Evolutionary conservation across 495 filamentous ascomycete genomes (phyloP).

Genomic region (Penicillium paradoxum): DNA sequence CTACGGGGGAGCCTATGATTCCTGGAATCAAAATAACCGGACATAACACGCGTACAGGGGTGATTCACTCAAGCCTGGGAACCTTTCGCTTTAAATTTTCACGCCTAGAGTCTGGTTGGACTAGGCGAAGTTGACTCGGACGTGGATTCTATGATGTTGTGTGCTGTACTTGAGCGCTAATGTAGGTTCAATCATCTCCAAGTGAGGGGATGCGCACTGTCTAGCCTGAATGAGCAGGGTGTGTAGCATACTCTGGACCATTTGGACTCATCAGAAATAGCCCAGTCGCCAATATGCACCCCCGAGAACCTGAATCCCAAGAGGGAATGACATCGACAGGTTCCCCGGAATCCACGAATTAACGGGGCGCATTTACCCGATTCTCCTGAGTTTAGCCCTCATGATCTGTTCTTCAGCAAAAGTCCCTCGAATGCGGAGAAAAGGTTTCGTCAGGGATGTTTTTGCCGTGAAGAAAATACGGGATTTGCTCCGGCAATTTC

Average conservation of each 20-base stretch:
- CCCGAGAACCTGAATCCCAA: background rate
- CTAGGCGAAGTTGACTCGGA: background rate
- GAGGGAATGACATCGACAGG: background rate
- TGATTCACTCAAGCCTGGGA: too few species aligned
- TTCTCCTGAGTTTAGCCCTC: constrained; percentile 10
- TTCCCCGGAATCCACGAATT: constrained; percentile 3
- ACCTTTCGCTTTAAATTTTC: background rate
- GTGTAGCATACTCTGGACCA: background rate
- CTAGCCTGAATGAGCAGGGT: background rate
- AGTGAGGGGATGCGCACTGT: background rate
- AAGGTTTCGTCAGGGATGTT: constrained; percentile 1
- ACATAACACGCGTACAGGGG: too few species aligned
- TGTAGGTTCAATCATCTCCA: background rate
- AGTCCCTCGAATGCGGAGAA: background rate
- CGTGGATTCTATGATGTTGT: background rate
- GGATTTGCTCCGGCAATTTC: constrained; percentile 5
- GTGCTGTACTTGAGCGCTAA: background rate
- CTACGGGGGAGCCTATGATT: too few species aligned
- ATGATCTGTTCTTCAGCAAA: background rate
- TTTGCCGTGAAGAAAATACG: constrained; percentile 12
- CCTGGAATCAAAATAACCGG: too few species aligned
- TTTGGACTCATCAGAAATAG: background rate
- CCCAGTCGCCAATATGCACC: background rate
- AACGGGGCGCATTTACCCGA: constrained; percentile 5
- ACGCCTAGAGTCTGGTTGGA: background rate